These are phyloP conservation scores for Kockovaella imperatae DNA, from an alignment of 768 basidiomycete genomes.

Conservation along the genomic window DNA sequence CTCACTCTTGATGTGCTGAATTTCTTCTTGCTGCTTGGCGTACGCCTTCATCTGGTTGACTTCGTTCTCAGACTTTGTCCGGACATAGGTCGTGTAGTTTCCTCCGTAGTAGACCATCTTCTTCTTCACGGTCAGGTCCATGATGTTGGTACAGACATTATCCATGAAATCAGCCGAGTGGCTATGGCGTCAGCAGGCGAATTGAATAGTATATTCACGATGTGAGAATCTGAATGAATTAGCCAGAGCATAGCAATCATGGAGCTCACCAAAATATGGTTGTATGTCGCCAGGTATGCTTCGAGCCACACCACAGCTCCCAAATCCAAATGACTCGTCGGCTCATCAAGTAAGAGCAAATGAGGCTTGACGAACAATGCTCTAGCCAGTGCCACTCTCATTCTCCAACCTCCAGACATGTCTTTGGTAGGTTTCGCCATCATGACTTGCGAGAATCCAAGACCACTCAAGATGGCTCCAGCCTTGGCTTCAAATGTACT, in stretches of 20 bases:
- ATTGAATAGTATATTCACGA: conserved; percentile 43
- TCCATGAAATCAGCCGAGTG: conserved; percentile 99
- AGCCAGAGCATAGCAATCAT: neutral
- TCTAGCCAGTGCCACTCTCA: conserved; percentile 93
- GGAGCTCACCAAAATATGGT: conserved; percentile 80
- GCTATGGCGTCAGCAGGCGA: conserved; percentile 29
- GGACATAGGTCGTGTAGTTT: conserved; percentile 95
- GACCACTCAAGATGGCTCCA: conserved; percentile 90
- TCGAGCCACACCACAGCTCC: conserved; percentile 99
- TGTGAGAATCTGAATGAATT: conserved; percentile 12
- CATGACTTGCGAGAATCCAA: conserved; percentile 83
- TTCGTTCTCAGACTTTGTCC: conserved; percentile 94
- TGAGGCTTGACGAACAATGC: conserved; percentile 96
- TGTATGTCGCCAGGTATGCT: conserved; percentile 94
- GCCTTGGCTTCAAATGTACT: conserved; percentile 93
- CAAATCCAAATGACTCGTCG: conserved; percentile 69
- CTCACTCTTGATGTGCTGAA: conserved; percentile 92
- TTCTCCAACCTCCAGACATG: conserved; percentile 99
- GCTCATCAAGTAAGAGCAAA: conserved; percentile 82
- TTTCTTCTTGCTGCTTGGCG: conserved; percentile 96
- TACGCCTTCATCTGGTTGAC: conserved; percentile 99
- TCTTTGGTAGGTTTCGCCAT: conserved; percentile 96
- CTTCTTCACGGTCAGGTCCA: conserved; percentile 89
- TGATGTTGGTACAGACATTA: conserved; percentile 89
- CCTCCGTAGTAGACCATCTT: conserved; percentile 87